Percentiles rank a stretch among this genome's conserved stretches.
Conservation (phyloP, 495 filamentous ascomycete genomes). For the Penicillium cinerascens region DNA sequence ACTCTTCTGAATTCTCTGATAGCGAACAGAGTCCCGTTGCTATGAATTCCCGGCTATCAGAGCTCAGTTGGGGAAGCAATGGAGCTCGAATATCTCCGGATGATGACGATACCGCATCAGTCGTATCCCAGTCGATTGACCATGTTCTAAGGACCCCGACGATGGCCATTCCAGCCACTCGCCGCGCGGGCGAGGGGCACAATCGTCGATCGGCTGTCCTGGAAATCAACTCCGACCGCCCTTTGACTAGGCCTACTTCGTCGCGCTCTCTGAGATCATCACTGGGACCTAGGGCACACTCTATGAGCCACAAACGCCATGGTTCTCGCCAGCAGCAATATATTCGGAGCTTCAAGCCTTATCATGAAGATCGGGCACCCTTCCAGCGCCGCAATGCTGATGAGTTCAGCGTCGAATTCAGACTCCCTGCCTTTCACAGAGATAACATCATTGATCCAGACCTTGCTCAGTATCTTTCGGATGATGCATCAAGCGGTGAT, state of each 20-base stretch:
- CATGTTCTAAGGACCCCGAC: conserved; percentile 50
- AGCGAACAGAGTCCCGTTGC: conserved; percentile 57
- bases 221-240: conserved; percentile 75
- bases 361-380: conserved; percentile 75
- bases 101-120: conserved; percentile 45
- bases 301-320: conserved; percentile 77
- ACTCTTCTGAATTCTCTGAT: conserved; percentile 83
- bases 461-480: conserved; percentile 90
- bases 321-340: conserved; percentile 76
- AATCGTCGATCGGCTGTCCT: conserved; percentile 85
- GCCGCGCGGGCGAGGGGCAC: conserved; percentile 73
- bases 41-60: conserved; percentile 38
- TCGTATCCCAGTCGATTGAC: conserved; percentile 46
- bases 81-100: conserved; percentile 27
- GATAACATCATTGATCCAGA: conserved; percentile 99
- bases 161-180: conserved; percentile 86
- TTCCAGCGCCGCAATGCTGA: conserved; percentile 73
- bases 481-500: conserved; percentile 87
- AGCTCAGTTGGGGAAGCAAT: conserved; percentile 27
- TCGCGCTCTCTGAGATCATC: conserved; percentile 87
- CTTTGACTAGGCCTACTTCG: conserved; percentile 78
- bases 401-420: conserved; percentile 60
- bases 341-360: conserved; percentile 56
- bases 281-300: conserved; percentile 56
- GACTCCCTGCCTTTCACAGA: conserved; percentile 86